phyloP scores from a whole-genome alignment of 169 alveolate genomes.

The Theileria luwenshuni region DNA sequence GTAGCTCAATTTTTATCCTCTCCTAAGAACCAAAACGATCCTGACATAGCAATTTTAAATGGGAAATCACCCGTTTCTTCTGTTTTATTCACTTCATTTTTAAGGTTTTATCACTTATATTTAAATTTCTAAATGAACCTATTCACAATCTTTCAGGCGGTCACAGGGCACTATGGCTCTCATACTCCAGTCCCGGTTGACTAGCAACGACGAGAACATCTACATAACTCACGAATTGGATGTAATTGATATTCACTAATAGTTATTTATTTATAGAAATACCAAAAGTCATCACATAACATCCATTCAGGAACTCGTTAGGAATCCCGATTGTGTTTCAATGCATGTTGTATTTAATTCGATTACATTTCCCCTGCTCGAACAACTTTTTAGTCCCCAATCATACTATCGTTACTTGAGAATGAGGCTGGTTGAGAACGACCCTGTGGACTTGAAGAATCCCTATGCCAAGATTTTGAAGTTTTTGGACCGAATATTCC shows the following conservation, averaged over 20 bases:
- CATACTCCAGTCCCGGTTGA: slow-evolving; percentile 54
- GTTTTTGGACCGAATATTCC: slow-evolving; percentile 58
- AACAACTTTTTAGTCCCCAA: slow-evolving; percentile 50
- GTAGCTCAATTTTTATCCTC: slow-evolving; percentile 35
- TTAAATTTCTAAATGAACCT: background rate
- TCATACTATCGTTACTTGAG: slow-evolving; percentile 23
- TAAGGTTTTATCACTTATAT: too few relatives aligned
- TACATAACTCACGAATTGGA: slow-evolving; percentile 43
- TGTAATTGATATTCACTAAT: slow-evolving; percentile 9
- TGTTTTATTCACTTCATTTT: slow-evolving; percentile 42
- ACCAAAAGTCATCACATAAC: background rate
- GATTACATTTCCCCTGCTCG: slow-evolving; percentile 50
- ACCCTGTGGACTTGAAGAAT: background rate
- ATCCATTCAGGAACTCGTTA: slow-evolving; percentile 38
- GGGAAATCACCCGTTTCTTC: slow-evolving; percentile 13
- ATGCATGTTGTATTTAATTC: slow-evolving; percentile 27
- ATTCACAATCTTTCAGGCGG: slow-evolving; percentile 33
- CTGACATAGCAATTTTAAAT: slow-evolving; percentile 23
- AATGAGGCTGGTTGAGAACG: slow-evolving; percentile 26
- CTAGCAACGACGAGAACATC: slow-evolving; percentile 29
- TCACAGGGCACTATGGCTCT: slow-evolving; percentile 61
- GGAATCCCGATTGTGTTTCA: slow-evolving; percentile 64
- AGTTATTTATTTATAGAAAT: background rate
- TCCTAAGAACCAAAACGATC: slow-evolving; percentile 13
- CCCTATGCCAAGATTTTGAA: slow-evolving; percentile 43